Evolutionary conservation across 305 asterid genomes (phyloP).

Genomic region (Withania somnifera): DNA sequence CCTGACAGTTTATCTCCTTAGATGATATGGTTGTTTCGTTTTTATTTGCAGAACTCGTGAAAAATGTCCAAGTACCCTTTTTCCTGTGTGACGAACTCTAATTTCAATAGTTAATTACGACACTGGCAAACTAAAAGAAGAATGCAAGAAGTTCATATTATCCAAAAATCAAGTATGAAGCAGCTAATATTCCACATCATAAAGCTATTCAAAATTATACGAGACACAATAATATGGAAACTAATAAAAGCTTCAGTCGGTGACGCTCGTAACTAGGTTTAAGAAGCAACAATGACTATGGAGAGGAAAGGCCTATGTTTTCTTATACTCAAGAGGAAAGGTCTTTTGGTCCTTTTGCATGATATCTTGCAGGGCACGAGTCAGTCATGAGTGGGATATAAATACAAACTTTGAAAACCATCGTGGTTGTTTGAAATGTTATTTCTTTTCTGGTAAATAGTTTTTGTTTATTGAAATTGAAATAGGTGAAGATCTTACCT

Average conservation of each 20-base stretch:
- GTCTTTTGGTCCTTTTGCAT: not conserved
- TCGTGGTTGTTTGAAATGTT: not conserved
- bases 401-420: not conserved
- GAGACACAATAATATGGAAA: not conserved
- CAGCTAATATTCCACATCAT: not conserved
- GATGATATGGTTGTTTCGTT: not conserved
- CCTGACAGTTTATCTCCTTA: not conserved
- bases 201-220: not conserved
- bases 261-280: not conserved
- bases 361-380: not conserved
- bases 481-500: not conserved
- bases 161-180: not conserved
- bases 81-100: not conserved
- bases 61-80: not conserved
- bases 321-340: not conserved
- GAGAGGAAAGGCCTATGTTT: not conserved
- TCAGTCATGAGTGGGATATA: not conserved
- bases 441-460: not conserved
- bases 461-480: not conserved
- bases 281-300: not conserved
- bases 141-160: not conserved
- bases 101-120: not conserved
- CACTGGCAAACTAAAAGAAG: not conserved
- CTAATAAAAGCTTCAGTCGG: not conserved
- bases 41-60: not conserved